Base-by-base conservation (phyloP, 2,329 filamentous ascomycete species). In the Epichloe sibirici region DNA sequence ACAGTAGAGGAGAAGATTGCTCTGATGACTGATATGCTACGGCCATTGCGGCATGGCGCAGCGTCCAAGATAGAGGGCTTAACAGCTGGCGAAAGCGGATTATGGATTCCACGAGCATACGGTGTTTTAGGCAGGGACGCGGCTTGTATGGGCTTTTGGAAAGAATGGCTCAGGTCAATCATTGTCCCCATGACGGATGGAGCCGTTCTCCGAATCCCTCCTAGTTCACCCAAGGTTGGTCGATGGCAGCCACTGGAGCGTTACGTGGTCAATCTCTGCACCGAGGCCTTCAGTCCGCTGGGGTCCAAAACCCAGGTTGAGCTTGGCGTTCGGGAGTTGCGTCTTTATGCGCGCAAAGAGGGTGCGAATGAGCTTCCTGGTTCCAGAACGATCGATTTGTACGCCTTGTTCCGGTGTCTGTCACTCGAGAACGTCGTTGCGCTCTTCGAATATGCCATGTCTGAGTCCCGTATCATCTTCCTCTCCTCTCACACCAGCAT, bases 21-120 rank as follows among this genome's bases (percentile, higher is more conserved):
- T 35, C 75, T 98, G 51, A 98, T 98, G 93, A 90, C 91, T 2
- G 93, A 98, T 69, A 85, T 98, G 70, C 73, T 98, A 58, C 82
- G 91, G 55, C 93, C 93, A 15, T 82, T 98, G 59, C 81, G 93
- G 59, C 93, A 97, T 66, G 93, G 89, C 38, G 93, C 93, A 45
- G 91, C 93, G 34, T 91, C 90, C 49, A 97, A 95, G 71, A 98
- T 98, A 56, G 93, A 98, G 65, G 93, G 93, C 21, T 75, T 98
- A 56, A 97, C 91, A 0, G 88, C 94, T 58, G 90, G 91, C 44
- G 93, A 97, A 65, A 96, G 89, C 51, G 93, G 91, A 2, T 83
- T 97, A 55, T 98, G 93, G 93, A 90, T 89, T 49, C 93, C 93
- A 17, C 80, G 93, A 57, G 90, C 91, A 1, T 98, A 95, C 64